Evolutionary conservation across 371 early-diverging fungal species (phyloP), one percentile per base, ranked within the genome.

Genomic region (Apophysomyces variabilis): DNA sequence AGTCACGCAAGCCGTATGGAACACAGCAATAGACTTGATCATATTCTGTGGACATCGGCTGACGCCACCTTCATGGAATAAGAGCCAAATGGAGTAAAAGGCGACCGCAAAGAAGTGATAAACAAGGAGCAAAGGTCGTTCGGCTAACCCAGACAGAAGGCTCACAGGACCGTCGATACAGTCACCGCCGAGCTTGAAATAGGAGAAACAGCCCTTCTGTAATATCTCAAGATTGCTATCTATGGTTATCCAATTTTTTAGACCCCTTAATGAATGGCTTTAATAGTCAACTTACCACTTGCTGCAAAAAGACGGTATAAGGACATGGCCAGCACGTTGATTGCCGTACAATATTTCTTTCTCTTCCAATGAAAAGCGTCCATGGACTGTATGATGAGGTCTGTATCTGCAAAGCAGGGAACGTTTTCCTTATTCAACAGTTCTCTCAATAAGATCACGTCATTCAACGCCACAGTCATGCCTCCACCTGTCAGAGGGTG

Each of bases 381-480:
- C 84, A 93, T 75, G 56, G 85, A 72, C 14, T 80, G 78, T 47
- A 76, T 64, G 9, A 91, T 72, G 21, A 79, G 66, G 5, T 77
- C 79, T 32, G 75, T 66, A 39, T 86, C 79, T 36, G 72, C 70
- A 16, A 85, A 75, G 41, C 81, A 84, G 16, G 88, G 85, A 5
- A 85, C 72, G 32, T 72, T 71, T 57, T 78, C 66, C 58, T 66
- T 65, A 26, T 69, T 62, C 44, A 95, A 71, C 7, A 88, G 66
- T 3, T 86, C 73, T 56, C 76, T 66, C 57, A 96, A 61, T 26
- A 87, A 82, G 1, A 93, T 90, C 9, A 92, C 92, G 74, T 97
- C 97, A 77, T 92, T 92, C 58, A 95, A 83, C 5, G 91, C 97
- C 0, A 97, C 93, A 0, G 97, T 96, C 97, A 97, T 97, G n/a